Evolutionary conservation across 1,284 basidiomycete genomes (phyloP).

Genomic region (Singerocomus inundabilis): DNA sequence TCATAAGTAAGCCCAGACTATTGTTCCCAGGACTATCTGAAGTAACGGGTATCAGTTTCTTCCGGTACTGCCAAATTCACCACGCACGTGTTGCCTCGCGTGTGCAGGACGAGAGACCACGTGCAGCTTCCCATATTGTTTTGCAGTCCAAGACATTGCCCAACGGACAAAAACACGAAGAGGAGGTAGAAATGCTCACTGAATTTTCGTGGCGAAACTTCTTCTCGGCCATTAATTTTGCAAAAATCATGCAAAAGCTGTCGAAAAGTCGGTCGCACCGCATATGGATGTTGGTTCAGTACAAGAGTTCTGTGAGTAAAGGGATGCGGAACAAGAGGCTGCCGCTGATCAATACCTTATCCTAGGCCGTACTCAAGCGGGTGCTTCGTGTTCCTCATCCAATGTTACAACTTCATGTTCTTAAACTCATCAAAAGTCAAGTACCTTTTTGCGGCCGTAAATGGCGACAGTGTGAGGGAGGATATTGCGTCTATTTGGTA

Average conservation of each 20-base stretch:
- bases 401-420: conserved; percentile 91
- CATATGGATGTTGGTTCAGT: conserved; percentile 95
- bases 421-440: conserved; percentile 98
- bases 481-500: not conserved
- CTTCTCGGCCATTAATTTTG: conserved; percentile 97
- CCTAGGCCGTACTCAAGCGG: conserved; percentile 90
- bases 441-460: conserved; percentile 98
- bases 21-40: conserved; percentile 6
- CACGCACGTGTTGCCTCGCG: conserved; percentile 63
- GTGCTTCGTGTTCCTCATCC: conserved; percentile 93
- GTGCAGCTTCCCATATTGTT: conserved; percentile 54
- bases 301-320: conserved; percentile 88
- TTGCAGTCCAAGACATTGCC: conserved; percentile 56
- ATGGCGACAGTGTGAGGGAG: conserved; percentile 87
- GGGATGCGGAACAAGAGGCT: not conserved
- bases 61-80: conserved; percentile 86
- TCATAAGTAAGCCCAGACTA: conserved; percentile 57
- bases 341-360: conserved; percentile 12
- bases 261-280: conserved; percentile 94
- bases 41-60: conserved; percentile 65
- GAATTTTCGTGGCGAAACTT: conserved; percentile 99
- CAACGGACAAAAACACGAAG: conserved; percentile 71
- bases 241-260: conserved; percentile 97
- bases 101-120: conserved; percentile 57
- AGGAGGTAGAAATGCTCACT: conserved; percentile 87